These are phyloP conservation scores for Sclerotinia borealis DNA, from an alignment of 2,329 filamentous ascomycete species.

Conservation along the genomic window DNA sequence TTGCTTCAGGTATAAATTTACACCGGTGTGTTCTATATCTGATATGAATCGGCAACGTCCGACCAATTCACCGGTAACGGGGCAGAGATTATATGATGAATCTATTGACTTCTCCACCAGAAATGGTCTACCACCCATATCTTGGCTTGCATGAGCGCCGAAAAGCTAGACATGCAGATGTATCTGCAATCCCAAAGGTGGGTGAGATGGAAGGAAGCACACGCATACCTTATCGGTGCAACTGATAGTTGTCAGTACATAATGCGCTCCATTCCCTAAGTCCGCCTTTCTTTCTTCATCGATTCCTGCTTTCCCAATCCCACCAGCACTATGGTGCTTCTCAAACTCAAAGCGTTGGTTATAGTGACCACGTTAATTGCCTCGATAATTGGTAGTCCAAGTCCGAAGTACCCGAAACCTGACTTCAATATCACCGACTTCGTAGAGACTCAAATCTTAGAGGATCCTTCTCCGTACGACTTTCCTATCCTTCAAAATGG, in stretches of 20 bases:
- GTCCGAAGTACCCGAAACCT: slow-evolving; percentile 1
- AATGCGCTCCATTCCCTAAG: background rate
- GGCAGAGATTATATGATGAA: background rate
- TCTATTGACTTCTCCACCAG: background rate
- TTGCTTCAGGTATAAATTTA: background rate
- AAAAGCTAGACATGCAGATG: background rate
- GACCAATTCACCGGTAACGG: background rate
- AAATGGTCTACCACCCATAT: background rate
- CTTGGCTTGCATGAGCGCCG: background rate
- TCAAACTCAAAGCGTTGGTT: slow-evolving; percentile 3
- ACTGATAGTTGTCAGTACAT: background rate
- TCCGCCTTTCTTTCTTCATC: background rate
- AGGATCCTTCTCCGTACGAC: slow-evolving; percentile 33
- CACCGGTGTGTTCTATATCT: background rate
- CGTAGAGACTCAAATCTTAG: slow-evolving; percentile 33
- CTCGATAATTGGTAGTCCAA: background rate
- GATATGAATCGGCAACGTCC: background rate
- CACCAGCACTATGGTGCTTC: background rate
- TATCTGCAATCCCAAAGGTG: background rate
- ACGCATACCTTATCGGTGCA: background rate
- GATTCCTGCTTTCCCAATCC: background rate
- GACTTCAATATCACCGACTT: slow-evolving; percentile 2
- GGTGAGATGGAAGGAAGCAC: background rate
- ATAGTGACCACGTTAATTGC: background rate
- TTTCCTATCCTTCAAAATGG: slow-evolving; percentile 35